phyloP scores from a whole-genome alignment of 148 eudicot genomes.

The Dianthus caryophyllus region DNA sequence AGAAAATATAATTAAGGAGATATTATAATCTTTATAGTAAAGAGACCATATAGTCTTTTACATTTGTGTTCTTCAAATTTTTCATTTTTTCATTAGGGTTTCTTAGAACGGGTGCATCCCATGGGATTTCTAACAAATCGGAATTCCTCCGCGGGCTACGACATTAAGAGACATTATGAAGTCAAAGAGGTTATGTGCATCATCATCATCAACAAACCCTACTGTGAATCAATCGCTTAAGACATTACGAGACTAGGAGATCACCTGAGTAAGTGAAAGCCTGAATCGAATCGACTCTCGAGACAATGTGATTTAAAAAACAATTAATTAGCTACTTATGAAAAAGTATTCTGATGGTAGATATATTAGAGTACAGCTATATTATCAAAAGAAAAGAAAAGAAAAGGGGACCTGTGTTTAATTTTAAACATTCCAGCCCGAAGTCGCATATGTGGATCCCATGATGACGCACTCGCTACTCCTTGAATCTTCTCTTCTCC shows the following conservation, averaged over 20 bases:
- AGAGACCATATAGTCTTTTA: too few relatives aligned
- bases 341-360: background rate
- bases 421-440: conserved; percentile 86
- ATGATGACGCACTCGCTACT: conserved; percentile 80
- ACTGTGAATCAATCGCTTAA: background rate
- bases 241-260: conserved; percentile 14
- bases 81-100: too few relatives aligned
- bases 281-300: conserved; percentile 12
- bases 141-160: too few relatives aligned
- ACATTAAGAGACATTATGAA: too few relatives aligned
- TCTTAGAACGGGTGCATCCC: too few relatives aligned
- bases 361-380: too few relatives aligned
- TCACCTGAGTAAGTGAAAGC: conserved; percentile 11
- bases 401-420: conserved; percentile 55
- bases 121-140: too few relatives aligned
- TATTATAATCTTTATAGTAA: too few relatives aligned
- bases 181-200: too few relatives aligned
- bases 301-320: background rate
- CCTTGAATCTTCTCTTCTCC: conserved; percentile 78
- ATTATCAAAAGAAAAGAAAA: too few relatives aligned
- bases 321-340: background rate
- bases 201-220: background rate
- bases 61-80: too few relatives aligned
- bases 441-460: conserved; percentile 72
- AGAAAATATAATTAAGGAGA: too few relatives aligned